Conservation (phyloP, 805 yeast genomes). For the Zygosaccharomyces bailii region DNA sequence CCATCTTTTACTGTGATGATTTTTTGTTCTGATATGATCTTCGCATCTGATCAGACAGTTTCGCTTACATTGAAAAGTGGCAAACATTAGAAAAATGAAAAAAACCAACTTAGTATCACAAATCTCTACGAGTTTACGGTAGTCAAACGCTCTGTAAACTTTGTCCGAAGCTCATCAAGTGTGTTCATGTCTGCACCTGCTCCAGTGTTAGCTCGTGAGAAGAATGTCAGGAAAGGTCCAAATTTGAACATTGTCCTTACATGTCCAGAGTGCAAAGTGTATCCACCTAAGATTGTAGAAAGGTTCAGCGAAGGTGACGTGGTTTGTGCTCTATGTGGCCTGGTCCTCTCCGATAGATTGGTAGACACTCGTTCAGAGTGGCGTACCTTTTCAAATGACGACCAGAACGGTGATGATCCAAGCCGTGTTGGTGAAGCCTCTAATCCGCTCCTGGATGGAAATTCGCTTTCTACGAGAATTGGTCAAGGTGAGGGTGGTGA, state of each 20-base stretch:
- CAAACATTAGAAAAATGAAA: background rate
- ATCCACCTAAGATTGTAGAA: slow-evolving; percentile 93
- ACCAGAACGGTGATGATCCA: slow-evolving; percentile 97
- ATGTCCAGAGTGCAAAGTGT: slow-evolving; percentile 94
- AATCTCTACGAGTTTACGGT: slow-evolving; percentile 5
- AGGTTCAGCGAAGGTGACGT: slow-evolving; percentile 96
- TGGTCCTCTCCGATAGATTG: slow-evolving; percentile 84
- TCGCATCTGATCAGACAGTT: background rate
- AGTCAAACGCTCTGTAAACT: slow-evolving; percentile 1
- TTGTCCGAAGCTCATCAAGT: background rate
- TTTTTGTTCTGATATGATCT: background rate
- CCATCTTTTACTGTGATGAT: background rate
- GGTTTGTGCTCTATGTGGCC: slow-evolving; percentile 96
- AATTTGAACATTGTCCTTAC: slow-evolving; percentile 84
- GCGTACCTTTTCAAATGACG: slow-evolving; percentile 98
- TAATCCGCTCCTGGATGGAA: slow-evolving; percentile 86
- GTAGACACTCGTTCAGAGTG: slow-evolving; percentile 97
- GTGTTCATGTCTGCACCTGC: slow-evolving; percentile 19
- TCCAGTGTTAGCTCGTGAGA: slow-evolving; percentile 20
- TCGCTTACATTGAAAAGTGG: background rate
- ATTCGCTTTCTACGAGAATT: slow-evolving; percentile 88
- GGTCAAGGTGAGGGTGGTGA: slow-evolving; percentile 86
- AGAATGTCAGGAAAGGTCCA: slow-evolving; percentile 50
- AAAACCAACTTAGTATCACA: background rate
- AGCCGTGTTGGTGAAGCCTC: slow-evolving; percentile 99